Conservation (phyloP, 2,329 filamentous ascomycete species). For the Fusarium sp. region DNA sequence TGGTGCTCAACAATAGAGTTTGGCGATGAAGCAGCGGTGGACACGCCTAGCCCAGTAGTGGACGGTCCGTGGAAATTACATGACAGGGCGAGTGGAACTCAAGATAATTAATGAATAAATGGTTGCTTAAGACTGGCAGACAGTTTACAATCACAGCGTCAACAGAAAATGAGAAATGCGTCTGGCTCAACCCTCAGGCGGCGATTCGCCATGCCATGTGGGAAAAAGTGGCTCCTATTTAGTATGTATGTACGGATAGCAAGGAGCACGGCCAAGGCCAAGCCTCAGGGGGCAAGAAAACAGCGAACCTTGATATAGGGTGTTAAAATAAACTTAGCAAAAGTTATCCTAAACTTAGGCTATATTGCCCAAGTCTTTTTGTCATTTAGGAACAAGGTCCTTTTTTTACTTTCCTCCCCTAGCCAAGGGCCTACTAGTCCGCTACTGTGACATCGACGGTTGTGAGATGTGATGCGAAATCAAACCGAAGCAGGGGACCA, state of each 20-base stretch:
- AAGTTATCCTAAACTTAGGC: too few relatives aligned
- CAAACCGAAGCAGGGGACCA: background rate
- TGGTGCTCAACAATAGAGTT: slow-evolving; percentile 39
- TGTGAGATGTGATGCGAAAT: background rate
- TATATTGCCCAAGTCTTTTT: too few relatives aligned
- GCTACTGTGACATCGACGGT: slow-evolving; percentile 1
- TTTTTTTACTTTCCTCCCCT: too few relatives aligned
- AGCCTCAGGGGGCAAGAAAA: too few relatives aligned
- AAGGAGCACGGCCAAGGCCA: background rate
- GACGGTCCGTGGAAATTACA: slow-evolving; percentile 38
- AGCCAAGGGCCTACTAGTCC: background rate
- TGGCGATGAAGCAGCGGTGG: slow-evolving; percentile 40
- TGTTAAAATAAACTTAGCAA: too few relatives aligned
- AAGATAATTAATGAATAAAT: background rate
- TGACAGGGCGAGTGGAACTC: slow-evolving; percentile 3
- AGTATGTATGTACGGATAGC: too few relatives aligned
- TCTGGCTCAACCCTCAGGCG: slow-evolving; percentile 22
- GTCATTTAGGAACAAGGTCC: too few relatives aligned
- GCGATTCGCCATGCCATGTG: slow-evolving; percentile 31
- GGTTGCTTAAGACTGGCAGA: background rate
- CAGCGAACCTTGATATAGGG: too few relatives aligned
- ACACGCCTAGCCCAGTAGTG: slow-evolving; percentile 13
- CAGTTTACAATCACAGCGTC: background rate
- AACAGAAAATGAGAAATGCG: slow-evolving; percentile 11
- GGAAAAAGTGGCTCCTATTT: slow-evolving; percentile 10